Evolutionary conservation across 2,329 filamentous ascomycete species (phyloP), one percentile per base, ranked within the genome.

Genomic region (Colletotrichum horii): DNA sequence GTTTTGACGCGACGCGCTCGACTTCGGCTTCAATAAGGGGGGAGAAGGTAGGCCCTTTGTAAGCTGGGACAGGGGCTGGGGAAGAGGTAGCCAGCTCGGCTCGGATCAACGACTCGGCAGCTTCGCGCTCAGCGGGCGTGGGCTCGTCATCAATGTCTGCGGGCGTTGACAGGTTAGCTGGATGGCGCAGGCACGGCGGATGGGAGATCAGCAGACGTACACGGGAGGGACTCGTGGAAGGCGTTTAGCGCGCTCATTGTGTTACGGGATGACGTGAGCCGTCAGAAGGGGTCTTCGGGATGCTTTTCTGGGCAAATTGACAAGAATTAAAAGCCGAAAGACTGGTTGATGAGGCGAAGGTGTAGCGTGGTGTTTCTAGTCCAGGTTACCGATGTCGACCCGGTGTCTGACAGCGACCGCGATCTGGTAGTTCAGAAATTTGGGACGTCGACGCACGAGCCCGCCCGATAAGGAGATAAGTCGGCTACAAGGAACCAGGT

Each of bases 101-200:
- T 76, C 89, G 83, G 79, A 98, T 93, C 78, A 96, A 91, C 77
- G 91, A 87, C 83, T 92, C 88, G 73, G 95, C 95, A 77, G 92
- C 90, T 72, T 89, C 86, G 80, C 94, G 92, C 80, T 92, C 91
- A 66, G 87, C 79, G 24, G 89, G 83, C 8, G 93, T 93, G 55
- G 94, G 94, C 69, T 94, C 91, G 22, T 88, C 81, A 86, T 99
- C 96, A 83, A 98, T 94, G 86, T 98, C 95, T 97, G 83, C 66
- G 48, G 36, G 58, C 70, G 78, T 80, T 82, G 74, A 72, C 69
- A 22, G 30, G 58, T 67, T 58, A 73, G 22, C 58, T 43, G 43
- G 30, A 43, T 58, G 30, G 52, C 34, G 55, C 22, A 24, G 30
- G 66, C 32, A 19, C 32, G 67, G 36, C 19, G 34, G 48, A 75